phyloP scores from a whole-genome alignment of 768 basidiomycete species.

The Suillus hirtellus region DNA sequence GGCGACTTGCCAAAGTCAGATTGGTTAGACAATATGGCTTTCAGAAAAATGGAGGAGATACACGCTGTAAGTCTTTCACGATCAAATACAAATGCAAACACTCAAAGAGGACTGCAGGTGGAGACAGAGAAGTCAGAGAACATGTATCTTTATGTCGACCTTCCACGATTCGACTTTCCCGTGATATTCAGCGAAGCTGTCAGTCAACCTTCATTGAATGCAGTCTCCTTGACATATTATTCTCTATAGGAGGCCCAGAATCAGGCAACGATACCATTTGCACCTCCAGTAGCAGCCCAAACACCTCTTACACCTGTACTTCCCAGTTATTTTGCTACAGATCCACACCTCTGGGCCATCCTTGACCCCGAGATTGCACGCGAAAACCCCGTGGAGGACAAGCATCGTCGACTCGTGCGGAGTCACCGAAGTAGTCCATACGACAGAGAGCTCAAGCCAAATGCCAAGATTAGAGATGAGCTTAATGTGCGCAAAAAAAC shows the following conservation, averaged over 20 bases:
- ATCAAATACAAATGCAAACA: constrained; percentile 1
- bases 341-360: constrained; percentile 81
- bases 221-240: neutral
- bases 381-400: constrained; percentile 97
- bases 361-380: constrained; percentile 88
- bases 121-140: constrained; percentile 92
- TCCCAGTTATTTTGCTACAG: constrained; percentile 53
- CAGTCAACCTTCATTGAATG: constrained; percentile 25
- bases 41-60: constrained; percentile 92
- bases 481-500: constrained; percentile 62
- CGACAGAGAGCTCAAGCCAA: constrained; percentile 94
- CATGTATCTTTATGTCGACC: constrained; percentile 93
- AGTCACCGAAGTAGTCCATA: constrained; percentile 95
- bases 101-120: constrained; percentile 46
- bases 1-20: constrained; percentile 93
- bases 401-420: constrained; percentile 90
- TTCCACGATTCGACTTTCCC: constrained; percentile 96
- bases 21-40: constrained; percentile 93
- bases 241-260: constrained; percentile 40
- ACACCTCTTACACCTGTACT: constrained; percentile 41
- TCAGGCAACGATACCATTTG: constrained; percentile 41
- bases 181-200: constrained; percentile 93
- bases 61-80: constrained; percentile 65
- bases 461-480: constrained; percentile 92
- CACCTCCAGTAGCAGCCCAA: constrained; percentile 43